Evolutionary conservation across 2,329 filamentous ascomycete species (phyloP).

Genomic region (Pseudopithomyces maydicus): DNA sequence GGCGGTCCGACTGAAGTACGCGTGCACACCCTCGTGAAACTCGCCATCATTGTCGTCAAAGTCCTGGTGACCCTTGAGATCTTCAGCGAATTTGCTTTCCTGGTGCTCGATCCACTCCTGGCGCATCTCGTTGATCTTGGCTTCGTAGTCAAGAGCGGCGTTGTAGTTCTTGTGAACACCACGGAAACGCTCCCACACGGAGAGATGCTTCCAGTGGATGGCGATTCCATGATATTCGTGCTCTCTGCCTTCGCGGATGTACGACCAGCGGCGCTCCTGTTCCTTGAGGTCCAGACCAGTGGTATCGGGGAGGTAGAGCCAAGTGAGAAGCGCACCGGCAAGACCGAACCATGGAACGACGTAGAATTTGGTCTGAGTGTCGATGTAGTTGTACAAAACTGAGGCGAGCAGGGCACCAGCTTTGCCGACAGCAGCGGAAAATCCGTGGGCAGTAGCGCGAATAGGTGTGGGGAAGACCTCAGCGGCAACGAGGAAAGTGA

Average conservation of each 20-base stretch:
- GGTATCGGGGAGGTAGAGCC: slow-evolving; percentile 90
- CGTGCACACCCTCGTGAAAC: slow-evolving; percentile 36
- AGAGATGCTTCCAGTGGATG: slow-evolving; percentile 86
- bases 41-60: slow-evolving; percentile 21
- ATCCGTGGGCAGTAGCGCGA: slow-evolving; percentile 90
- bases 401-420: slow-evolving; percentile 84
- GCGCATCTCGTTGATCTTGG: slow-evolving; percentile 83
- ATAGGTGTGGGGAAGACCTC: slow-evolving; percentile 96
- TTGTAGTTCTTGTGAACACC: slow-evolving; percentile 84
- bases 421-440: slow-evolving; percentile 92
- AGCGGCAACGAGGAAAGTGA: slow-evolving; percentile 94
- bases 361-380: slow-evolving; percentile 81
- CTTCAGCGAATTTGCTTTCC: slow-evolving; percentile 50
- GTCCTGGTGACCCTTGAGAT: slow-evolving; percentile 31
- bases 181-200: slow-evolving; percentile 81
- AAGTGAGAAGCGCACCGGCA: slow-evolving; percentile 80
- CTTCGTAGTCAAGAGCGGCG: slow-evolving; percentile 78
- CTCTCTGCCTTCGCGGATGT: slow-evolving; percentile 77
- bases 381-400: slow-evolving; percentile 94
- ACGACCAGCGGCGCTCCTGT: slow-evolving; percentile 91
- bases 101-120: slow-evolving; percentile 61
- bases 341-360: slow-evolving; percentile 96
- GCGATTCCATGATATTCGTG: slow-evolving; percentile 91
- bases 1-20: slow-evolving; percentile 33
- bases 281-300: slow-evolving; percentile 96